Evolutionary conservation across 2,329 filamentous ascomycete species (phyloP), one percentile per base, ranked within the genome.

Genomic region (Xylaria sp.): DNA sequence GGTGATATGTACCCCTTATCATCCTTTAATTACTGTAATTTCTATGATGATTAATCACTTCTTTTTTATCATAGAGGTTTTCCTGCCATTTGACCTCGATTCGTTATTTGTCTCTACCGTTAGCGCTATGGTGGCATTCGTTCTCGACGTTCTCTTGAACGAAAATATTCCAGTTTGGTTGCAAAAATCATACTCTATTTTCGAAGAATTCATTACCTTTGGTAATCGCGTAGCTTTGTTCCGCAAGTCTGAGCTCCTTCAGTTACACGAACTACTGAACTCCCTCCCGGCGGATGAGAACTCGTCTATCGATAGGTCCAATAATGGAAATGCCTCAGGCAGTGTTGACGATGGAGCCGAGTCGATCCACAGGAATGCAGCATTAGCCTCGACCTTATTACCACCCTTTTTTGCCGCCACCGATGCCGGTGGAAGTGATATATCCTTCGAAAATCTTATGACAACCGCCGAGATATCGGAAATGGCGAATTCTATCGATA

Each of bases 11-110:
- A 39, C 15, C 38, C 9, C 5, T 39, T 39, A 39, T 17, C 2
- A 5, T 15, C 17, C 11, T n/a, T n/a, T n/a, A n/a, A 39, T 15
- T 39, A 5, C 38, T 17, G 17, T 17, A 39, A 15, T 39, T 17
- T 17, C 15, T 31, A 44, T 5, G 13, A 22, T 56, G 45, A 25
- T 25, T 10, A 56, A 20, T 5, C 5, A 42, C 9, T 29, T 42
- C 13, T 10, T 31, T 13, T 56, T n/a, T 42, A 38, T 36, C 13
- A 39, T 36, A 58, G 55, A 58, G 55, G 36, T 58, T 49, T 58
- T 58, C 42, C 17, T 58, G 29, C 55, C 55, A 20, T 58, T 49
- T 36, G 55, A 58, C 29, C 55, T 58, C 20, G 55, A 58, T 36
- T 58, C 55, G 17, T 57, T 57, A 29, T 36, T 49, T 38, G 29